A percentile compares a stretch with the other conserved stretches of the same genome.
Evolutionary conservation across 2,329 filamentous ascomycete genomes (phyloP).

Genomic region (Annulohypoxylon truncatum): DNA sequence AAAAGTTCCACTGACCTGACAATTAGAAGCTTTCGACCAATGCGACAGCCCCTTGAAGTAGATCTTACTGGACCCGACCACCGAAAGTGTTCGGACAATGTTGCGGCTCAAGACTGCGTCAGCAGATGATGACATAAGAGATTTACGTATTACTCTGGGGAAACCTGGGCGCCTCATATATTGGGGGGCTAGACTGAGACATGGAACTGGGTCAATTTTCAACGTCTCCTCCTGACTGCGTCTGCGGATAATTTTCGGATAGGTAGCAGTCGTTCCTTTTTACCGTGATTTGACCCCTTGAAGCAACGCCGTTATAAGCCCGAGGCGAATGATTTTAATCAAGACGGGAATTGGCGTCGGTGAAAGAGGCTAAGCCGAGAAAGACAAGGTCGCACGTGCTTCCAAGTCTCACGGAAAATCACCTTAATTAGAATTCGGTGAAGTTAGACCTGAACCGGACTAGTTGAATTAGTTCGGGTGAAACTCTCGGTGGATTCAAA

Average conservation of each 20-base stretch:
- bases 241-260: slow-evolving; percentile 1
- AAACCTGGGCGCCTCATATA: slow-evolving; percentile 26
- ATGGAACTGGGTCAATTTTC: slow-evolving; percentile 12
- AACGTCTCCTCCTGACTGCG: background rate
- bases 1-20: slow-evolving; percentile 13
- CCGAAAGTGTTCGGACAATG: background rate
- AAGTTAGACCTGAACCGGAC: slow-evolving; percentile 22
- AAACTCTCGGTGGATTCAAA: slow-evolving; percentile 13
- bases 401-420: slow-evolving; percentile 15
- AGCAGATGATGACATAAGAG: slow-evolving; percentile 28
- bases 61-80: background rate
- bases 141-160: slow-evolving; percentile 30
- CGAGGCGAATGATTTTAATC: slow-evolving; percentile 2
- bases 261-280: slow-evolving; percentile 11
- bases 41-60: background rate
- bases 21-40: background rate
- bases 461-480: slow-evolving; percentile 17
- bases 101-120: slow-evolving; percentile 24
- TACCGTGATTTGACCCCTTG: slow-evolving; percentile 27
- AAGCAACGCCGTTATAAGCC: slow-evolving; percentile 29
- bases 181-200: slow-evolving; percentile 10
- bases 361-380: slow-evolving; percentile 28
- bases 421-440: slow-evolving; percentile 32
- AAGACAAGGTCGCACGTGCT: slow-evolving; percentile 37
- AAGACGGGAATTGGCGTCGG: slow-evolving; percentile 7